phyloP scores from a whole-genome alignment of 164 flowering plant genomes.

The Sextonia rubra region DNA sequence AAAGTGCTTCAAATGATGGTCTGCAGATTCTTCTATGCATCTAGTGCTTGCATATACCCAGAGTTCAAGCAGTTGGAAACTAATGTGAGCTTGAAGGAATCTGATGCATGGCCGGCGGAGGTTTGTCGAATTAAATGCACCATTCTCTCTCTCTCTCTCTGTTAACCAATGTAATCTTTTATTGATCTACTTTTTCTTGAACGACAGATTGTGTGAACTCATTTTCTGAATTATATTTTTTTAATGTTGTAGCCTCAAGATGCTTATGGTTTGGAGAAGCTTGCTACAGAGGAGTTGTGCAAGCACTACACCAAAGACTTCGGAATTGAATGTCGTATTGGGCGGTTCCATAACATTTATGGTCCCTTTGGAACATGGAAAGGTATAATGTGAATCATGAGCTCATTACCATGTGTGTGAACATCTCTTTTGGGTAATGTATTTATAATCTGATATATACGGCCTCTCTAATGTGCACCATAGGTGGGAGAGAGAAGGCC shows the following conservation, averaged over 20 bases:
- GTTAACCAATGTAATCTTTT: too few species aligned
- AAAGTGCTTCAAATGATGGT: conserved; percentile 1
- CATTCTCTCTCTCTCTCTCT: not conserved
- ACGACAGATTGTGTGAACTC: not conserved
- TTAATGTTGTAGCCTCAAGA: conserved; percentile 80
- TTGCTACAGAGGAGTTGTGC: conserved; percentile 94
- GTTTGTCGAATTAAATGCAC: conserved; percentile 26
- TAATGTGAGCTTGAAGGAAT: conserved; percentile 97
- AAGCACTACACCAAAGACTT: conserved; percentile 96
- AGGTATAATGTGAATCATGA: conserved; percentile 36
- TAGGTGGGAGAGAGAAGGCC: conserved; percentile 98
- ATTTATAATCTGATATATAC: not conserved
- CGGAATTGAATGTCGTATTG: conserved; percentile 92
- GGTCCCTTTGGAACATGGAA: conserved; percentile 99
- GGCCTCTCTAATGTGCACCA: conserved; percentile 5
- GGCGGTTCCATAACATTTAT: conserved; percentile 97
- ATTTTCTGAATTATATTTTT: not conserved
- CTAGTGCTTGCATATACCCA: conserved; percentile 98
- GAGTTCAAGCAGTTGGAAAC: conserved; percentile 98
- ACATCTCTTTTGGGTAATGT: not conserved
- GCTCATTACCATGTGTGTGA: not conserved
- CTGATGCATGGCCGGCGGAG: conserved; percentile 99
- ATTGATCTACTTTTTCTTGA: not conserved
- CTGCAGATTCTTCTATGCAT: conserved; percentile 90
- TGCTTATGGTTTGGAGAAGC: conserved; percentile 97